Evolutionary conservation across 2,329 filamentous ascomycete genomes (phyloP), one percentile per base, ranked within the genome.

Genomic region (Seiridium unicorne): DNA sequence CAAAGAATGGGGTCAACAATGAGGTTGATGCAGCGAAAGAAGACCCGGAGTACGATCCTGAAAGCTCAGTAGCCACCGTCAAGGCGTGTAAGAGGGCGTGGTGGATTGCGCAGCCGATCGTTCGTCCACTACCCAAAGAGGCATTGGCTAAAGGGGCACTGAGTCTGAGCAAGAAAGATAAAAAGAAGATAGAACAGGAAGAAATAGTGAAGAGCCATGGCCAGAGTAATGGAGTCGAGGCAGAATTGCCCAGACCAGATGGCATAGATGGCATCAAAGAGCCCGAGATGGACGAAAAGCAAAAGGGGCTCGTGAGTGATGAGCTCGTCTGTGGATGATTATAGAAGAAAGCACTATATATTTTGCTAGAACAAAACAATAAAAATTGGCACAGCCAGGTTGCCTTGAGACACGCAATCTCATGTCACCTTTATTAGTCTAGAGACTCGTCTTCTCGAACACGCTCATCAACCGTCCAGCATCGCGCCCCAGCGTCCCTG

Each of bases 61-160:
- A 87, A 69, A 89, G 84, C 72, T 90, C 88, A 4, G 76, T 86
- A 18, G 87, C 84, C 7, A 87, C 90, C 1, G 87, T 95, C 34
- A 85, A 84, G 59, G 80, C 85, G 62, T 96, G 92, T 70, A 89
- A 88, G 72, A 79, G 92, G 64, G 93, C 93, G 1, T 97, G 89
- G 85, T 97, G 92, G 92, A 83, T 97, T 3, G 92, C 88, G 57
- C 93, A 98, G 77, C 89, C 94, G 3, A 91, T 96, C 68, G 84
- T 97, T 5, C 81, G 93, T 59, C 93, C 93, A 46, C 73, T 97
- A 69, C 95, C 95, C 0, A 90, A 90, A 66, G 94, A 98, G 77
- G 95, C 95, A 2, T 69, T 95, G 64, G 88, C 89, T 63, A 93
- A 92, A 72, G 93, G 93, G 0, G 89, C 90, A 2, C 82, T 96